Percentiles rank a stretch among this genome's conserved stretches.
phyloP scores from a whole-genome alignment of 129 eudicot species.

The Escallonia rubra region DNA sequence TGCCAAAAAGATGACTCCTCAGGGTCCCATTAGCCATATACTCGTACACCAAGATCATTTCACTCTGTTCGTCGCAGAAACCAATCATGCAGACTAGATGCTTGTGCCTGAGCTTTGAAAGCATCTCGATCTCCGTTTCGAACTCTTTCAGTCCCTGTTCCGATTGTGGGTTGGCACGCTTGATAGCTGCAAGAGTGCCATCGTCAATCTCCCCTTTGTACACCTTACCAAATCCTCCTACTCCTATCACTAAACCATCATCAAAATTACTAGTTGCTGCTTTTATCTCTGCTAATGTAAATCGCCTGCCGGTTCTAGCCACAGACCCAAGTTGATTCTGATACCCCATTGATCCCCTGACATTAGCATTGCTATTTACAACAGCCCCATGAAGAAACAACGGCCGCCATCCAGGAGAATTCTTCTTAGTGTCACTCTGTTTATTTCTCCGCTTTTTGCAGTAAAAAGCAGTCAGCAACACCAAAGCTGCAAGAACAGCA shows the following conservation, averaged over 20 bases:
- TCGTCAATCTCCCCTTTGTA: slow-evolving; percentile 66
- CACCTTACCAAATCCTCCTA: slow-evolving; percentile 80
- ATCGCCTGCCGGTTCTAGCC: slow-evolving; percentile 50
- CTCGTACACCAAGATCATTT: slow-evolving; percentile 79
- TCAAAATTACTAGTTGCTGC: slow-evolving; percentile 68
- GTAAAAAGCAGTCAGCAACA: slow-evolving; percentile 22
- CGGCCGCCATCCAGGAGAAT: slow-evolving; percentile 39
- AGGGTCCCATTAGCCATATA: slow-evolving; percentile 82
- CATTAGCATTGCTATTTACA: slow-evolving; percentile 27
- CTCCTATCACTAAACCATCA: slow-evolving; percentile 60
- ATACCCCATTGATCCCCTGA: slow-evolving; percentile 24
- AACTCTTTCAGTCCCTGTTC: slow-evolving; percentile 72
- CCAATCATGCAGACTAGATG: slow-evolving; percentile 80
- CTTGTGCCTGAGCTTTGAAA: slow-evolving; percentile 69
- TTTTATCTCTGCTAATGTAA: slow-evolving; percentile 56
- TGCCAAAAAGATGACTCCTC: slow-evolving; percentile 61
- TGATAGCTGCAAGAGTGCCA: slow-evolving; percentile 49
- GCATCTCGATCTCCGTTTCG: slow-evolving; percentile 71
- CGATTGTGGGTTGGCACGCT: slow-evolving; percentile 73
- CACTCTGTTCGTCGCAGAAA: slow-evolving; percentile 65
- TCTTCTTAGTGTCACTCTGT: slow-evolving; percentile 30
- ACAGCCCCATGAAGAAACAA: slow-evolving; percentile 27
- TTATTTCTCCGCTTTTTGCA: slow-evolving; percentile 34
- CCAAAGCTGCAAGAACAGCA: slow-evolving; percentile 25
- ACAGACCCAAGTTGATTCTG: slow-evolving; percentile 22